These are phyloP conservation scores for Camelina sativa DNA, from an alignment of 345 rosid species.

Conservation along the genomic window DNA sequence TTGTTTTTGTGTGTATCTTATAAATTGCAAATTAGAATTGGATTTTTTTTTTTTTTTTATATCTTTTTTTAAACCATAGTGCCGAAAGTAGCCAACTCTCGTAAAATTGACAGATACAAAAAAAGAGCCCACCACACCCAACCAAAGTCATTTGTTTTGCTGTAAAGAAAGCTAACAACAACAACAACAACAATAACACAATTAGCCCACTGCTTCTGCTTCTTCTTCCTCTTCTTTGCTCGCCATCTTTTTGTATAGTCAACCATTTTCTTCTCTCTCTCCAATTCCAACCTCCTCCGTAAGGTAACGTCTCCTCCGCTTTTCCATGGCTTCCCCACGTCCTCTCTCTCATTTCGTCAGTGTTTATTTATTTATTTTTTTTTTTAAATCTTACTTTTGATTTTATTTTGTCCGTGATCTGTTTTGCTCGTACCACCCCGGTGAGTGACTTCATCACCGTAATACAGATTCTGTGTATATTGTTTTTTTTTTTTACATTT, in stretches of 20 bases:
- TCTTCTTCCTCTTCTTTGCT: constrained; percentile 21
- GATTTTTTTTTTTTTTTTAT: no score
- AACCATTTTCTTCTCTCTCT: constrained; percentile 27
- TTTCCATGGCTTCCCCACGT: constrained; percentile 41
- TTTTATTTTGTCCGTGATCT: constrained; percentile 18
- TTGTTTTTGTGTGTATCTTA: no score
- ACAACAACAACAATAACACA: background rate
- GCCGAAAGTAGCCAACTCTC: background rate
- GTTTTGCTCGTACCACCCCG: constrained; percentile 12
- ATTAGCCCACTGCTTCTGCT: constrained; percentile 16
- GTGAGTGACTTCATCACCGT: constrained; percentile 10
- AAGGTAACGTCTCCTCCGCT: constrained; percentile 40
- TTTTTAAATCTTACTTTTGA: background rate
- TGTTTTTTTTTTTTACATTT: background rate
- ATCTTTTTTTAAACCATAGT: background rate
- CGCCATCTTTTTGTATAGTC: constrained; percentile 10
- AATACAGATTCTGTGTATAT: background rate
- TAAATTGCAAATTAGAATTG: background rate
- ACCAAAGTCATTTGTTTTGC: constrained; percentile 5
- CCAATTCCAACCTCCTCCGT: constrained; percentile 12
- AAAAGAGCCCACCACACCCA: background rate
- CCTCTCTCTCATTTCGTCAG: background rate
- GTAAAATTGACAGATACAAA: background rate
- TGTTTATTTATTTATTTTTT: no score
- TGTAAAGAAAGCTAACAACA: constrained; percentile 21